Conservation (phyloP, 768 basidiomycete genomes). For the Serendipita sp. region DNA sequence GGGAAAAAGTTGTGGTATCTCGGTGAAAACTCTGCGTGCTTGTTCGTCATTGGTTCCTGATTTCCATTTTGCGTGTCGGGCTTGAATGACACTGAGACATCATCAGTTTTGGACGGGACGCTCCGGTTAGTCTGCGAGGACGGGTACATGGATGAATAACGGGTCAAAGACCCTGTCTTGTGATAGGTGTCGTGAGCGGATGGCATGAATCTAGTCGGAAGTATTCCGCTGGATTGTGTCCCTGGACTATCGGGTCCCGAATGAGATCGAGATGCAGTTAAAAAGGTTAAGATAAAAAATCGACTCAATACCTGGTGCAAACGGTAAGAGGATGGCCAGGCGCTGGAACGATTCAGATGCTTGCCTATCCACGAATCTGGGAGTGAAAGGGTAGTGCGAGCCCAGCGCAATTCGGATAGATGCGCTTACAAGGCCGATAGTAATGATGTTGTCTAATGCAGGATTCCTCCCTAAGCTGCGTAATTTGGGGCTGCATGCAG, state of each 20-base stretch:
- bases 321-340: neutral
- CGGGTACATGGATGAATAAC: neutral
- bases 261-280: slow-evolving; percentile 2
- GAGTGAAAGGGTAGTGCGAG: neutral
- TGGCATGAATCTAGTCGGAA: neutral
- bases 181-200: neutral
- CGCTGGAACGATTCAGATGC: neutral
- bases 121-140: neutral
- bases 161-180: neutral
- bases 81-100: too few relatives aligned
- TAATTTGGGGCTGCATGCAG: too few relatives aligned
- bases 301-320: neutral
- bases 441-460: too few relatives aligned
- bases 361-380: neutral
- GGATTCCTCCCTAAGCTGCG: too few relatives aligned
- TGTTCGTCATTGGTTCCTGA: neutral
- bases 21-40: neutral
- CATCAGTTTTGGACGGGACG: neutral
- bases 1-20: neutral
- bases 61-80: neutral
- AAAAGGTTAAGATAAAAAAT: slow-evolving; percentile 5
- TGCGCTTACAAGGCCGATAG: neutral
- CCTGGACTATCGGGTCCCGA: neutral
- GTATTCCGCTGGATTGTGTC: slow-evolving; percentile 5
- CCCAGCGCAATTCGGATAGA: neutral